phyloP scores from a whole-genome alignment of 1,284 basidiomycete genomes.

The Tremellales sp. region DNA sequence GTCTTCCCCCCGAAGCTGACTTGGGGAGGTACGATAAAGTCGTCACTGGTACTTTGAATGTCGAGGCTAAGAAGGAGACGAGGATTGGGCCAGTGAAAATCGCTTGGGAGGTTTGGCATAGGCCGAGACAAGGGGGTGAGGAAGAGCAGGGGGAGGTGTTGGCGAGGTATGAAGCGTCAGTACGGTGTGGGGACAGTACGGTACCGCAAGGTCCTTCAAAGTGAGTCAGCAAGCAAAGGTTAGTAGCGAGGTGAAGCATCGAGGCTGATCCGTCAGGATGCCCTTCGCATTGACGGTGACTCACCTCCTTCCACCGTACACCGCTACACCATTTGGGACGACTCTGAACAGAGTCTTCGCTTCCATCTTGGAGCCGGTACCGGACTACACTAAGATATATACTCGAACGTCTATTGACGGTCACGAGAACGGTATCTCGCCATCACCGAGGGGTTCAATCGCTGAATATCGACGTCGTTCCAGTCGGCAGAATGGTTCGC shows the following conservation, averaged over 20 bases:
- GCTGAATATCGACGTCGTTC: no score
- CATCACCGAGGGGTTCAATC: no score
- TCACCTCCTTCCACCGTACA: background rate
- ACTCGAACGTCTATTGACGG: no score
- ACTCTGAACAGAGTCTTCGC: background rate
- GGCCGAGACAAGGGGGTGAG: no score
- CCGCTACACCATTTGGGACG: background rate
- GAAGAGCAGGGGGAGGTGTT: background rate
- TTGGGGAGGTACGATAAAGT: background rate
- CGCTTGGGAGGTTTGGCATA: background rate
- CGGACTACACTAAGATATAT: no score
- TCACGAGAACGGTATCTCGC: no score
- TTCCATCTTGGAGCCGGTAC: no score
- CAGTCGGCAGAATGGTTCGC: no score
- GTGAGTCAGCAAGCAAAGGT: background rate
- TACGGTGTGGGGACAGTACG: background rate
- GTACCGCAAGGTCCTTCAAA: background rate
- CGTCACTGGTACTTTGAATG: background rate
- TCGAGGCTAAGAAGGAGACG: background rate
- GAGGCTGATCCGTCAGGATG: background rate
- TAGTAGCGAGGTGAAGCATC: no score
- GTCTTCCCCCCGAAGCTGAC: no score
- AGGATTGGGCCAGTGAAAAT: background rate
- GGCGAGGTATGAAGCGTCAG: background rate
- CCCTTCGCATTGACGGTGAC: background rate